Percentiles rank a stretch among this genome's conserved stretches.
These are phyloP conservation scores for Naumovozyma dairenensis DNA, from an alignment of 805 yeast genomes.

Conservation along the genomic window DNA sequence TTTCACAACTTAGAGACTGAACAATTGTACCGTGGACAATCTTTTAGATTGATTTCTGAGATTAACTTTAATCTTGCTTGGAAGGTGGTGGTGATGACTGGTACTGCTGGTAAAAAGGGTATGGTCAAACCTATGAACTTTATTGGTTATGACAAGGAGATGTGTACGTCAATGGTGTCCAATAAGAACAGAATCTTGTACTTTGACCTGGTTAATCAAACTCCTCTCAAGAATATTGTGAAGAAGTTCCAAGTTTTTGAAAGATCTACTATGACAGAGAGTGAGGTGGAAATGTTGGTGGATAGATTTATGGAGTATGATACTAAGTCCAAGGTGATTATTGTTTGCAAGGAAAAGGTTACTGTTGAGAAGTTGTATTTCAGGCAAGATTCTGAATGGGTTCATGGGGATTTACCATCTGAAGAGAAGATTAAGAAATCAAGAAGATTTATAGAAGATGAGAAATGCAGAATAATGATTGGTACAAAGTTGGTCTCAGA, in stretches of 20 bases:
- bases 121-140: background rate
- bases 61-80: background rate
- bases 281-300: background rate
- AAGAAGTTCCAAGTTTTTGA: background rate
- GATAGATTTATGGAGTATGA: background rate
- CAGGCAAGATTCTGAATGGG: background rate
- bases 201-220: background rate
- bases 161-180: background rate
- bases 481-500: conserved; percentile 1
- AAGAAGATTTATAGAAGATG: background rate
- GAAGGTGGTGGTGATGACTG: background rate
- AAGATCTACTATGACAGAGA: background rate
- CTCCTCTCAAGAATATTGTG: background rate
- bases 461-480: background rate
- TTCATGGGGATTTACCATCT: background rate
- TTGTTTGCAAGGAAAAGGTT: background rate
- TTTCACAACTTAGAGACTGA: background rate
- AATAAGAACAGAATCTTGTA: background rate
- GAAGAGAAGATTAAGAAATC: background rate
- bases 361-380: background rate
- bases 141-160: background rate
- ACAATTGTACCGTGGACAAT: background rate
- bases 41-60: background rate
- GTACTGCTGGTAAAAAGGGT: background rate
- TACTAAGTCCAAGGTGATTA: background rate